Percentiles rank a stretch among this genome's conserved stretches.
Evolutionary conservation across 352 stramenopile species (phyloP).

Genomic region (Pythium phragmiticola): DNA sequence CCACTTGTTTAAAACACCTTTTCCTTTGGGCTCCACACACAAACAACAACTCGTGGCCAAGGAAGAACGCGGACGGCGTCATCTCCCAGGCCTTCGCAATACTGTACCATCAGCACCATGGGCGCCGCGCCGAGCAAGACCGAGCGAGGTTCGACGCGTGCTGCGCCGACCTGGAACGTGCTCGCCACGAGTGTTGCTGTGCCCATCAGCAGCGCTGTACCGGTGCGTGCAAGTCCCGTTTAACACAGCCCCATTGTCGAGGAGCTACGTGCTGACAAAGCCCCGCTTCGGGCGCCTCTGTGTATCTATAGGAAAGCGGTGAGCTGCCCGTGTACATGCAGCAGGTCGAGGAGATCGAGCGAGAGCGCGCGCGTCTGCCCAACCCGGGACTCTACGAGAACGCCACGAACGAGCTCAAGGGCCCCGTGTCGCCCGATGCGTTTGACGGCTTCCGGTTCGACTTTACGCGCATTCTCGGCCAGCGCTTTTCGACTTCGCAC

Average conservation of each 20-base stretch:
- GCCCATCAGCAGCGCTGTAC: constrained; percentile 19
- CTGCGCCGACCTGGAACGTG: constrained; percentile 39
- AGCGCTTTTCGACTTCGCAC: constrained; percentile 82
- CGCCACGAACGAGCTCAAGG: constrained; percentile 81
- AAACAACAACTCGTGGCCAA: constrained; percentile 1
- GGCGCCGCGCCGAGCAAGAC: constrained; percentile 45
- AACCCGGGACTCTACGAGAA: constrained; percentile 87
- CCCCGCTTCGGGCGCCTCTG: not conserved
- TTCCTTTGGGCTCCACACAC: not conserved
- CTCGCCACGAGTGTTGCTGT: constrained; percentile 60
- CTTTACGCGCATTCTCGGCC: constrained; percentile 79
- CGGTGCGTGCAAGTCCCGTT: constrained; percentile 37
- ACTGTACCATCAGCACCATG: constrained; percentile 31
- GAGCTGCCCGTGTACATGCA: constrained; percentile 79
- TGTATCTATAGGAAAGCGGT: constrained; percentile 26
- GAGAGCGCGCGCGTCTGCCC: constrained; percentile 60
- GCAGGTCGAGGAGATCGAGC: constrained; percentile 81
- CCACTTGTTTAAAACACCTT: constrained; percentile 36
- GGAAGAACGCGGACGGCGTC: constrained; percentile 22
- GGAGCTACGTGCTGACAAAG: not conserved
- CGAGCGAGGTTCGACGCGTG: constrained; percentile 27
- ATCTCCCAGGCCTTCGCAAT: not conserved
- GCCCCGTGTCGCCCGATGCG: constrained; percentile 69
- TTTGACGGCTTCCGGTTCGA: constrained; percentile 89
- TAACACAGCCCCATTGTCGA: constrained; percentile 2